Evolutionary conservation across 2,329 filamentous ascomycete genomes (phyloP), one percentile per base, ranked within the genome.

Genomic region (Ascochyta clinopodiicola): DNA sequence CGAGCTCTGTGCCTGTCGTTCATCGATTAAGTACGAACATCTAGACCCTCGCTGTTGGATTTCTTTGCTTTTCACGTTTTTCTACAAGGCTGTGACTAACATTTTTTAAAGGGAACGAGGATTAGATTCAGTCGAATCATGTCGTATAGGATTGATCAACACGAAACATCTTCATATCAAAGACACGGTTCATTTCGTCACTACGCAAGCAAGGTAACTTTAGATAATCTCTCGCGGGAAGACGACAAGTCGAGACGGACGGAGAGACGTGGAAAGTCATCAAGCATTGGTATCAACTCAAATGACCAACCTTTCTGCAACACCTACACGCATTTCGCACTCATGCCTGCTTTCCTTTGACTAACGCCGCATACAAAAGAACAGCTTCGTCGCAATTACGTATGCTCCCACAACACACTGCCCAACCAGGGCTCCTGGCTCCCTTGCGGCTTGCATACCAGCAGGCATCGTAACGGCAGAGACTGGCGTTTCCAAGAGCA

Each of bases 1-100:
- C 92, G 0, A 93, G 89, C 67, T 92, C 92, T 7, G 92, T 97
- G 37, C 89, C 92, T 10, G 86, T 88, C 43, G 84, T 90, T 50
- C 86, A 89, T 77, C 81, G 87, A 49, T 77, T 87, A 60, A 76
- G 74, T 67, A 76, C 71, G 64, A 73, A 74, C 49, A 67, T 61
- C 56, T 73, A 54, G 64, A 56, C 54, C 62, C 59, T 15, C 50
- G 56, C 53, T 51, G 19, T 57, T 45, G 56, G 52, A 51, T 54
- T 55, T 57, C 31, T 56, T 47, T 56, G 52, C 38, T 46, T 57
- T 56, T 44, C 29, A 2, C 12, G 40, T 51, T 31, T 48, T 51
- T 34, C 15, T 4, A 4, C 32, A 13, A 46, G n/a, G 17, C 52
- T 34, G 5, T 13, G 22, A 35, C 52, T 56, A 43, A 56, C 43